Conservation (phyloP, 73 alveolate genomes). For the Paramecium biaurelia region DNA sequence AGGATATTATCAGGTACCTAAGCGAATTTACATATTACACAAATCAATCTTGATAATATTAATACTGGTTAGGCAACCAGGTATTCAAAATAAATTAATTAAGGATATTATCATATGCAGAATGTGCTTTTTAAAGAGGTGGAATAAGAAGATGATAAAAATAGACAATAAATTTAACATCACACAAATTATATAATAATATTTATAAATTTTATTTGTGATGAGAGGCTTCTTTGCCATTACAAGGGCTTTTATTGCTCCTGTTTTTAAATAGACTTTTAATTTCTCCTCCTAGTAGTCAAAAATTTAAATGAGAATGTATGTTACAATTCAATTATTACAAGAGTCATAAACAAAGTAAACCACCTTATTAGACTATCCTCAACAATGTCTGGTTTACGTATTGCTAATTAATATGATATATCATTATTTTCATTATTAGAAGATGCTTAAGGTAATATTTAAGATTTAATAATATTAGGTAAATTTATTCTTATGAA, state of each 20-base stretch:
- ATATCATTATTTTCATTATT: background rate
- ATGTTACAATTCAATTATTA: background rate
- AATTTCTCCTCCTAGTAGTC: background rate
- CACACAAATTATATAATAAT: background rate
- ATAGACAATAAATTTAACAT: background rate
- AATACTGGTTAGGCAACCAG: background rate
- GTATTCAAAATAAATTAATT: background rate
- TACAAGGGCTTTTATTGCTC: conserved; percentile 34
- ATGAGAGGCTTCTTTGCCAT: conserved; percentile 9
- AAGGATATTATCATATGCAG: background rate
- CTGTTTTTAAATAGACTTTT: background rate
- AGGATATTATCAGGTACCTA: background rate
- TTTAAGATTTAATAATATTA: background rate
- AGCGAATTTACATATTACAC: background rate
- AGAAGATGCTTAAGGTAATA: conserved; percentile 47
- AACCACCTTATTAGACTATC: background rate
- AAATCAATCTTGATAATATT: background rate
- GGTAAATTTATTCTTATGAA: background rate
- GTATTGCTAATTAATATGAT: background rate
- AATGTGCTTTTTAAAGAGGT: background rate
- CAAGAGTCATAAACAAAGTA: background rate
- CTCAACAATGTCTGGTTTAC: background rate
- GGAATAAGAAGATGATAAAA: background rate
- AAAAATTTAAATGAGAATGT: background rate
- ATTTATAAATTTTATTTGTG: conserved; percentile 13